phyloP scores from a whole-genome alignment of 306 rosid species.

The Ormosia emarginata region DNA sequence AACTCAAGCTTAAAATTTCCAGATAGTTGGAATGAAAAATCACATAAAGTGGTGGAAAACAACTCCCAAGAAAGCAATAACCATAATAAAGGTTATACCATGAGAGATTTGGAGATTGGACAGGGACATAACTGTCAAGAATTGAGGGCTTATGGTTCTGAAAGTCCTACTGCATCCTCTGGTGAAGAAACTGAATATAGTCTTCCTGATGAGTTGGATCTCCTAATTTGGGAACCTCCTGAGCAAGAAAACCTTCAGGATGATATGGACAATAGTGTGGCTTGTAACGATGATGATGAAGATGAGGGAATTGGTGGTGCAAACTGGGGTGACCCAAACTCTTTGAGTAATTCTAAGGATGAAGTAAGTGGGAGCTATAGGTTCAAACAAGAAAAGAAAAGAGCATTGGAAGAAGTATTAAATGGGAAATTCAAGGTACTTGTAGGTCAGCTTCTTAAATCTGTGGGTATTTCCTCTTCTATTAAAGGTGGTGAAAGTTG shows the following conservation, averaged over 20 bases:
- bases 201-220: slow-evolving; percentile 44
- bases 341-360: slow-evolving; percentile 48
- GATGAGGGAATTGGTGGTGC: slow-evolving; percentile 62
- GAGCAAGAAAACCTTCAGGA: slow-evolving; percentile 77
- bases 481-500: slow-evolving; percentile 66
- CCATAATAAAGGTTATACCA: slow-evolving; percentile 22
- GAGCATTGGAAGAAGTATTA: slow-evolving; percentile 63
- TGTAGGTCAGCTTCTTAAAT: slow-evolving; percentile 69
- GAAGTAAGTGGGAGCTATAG: slow-evolving; percentile 50
- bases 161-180: not conserved
- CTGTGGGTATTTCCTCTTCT: slow-evolving; percentile 59
- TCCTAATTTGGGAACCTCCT: slow-evolving; percentile 80
- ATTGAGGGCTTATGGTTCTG: slow-evolving; percentile 29
- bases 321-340: slow-evolving; percentile 59
- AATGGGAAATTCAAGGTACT: slow-evolving; percentile 79
- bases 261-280: slow-evolving; percentile 66
- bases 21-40: too few species aligned
- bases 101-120: slow-evolving; percentile 47
- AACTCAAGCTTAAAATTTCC: too few species aligned
- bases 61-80: slow-evolving; percentile 34
- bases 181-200: slow-evolving; percentile 48
- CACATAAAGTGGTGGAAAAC: slow-evolving; percentile 31
- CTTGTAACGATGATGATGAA: slow-evolving; percentile 75
- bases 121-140: slow-evolving; percentile 40
- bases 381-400: slow-evolving; percentile 68